Conservation (phyloP, 1,284 basidiomycete genomes). For the Boletus mariae region DNA sequence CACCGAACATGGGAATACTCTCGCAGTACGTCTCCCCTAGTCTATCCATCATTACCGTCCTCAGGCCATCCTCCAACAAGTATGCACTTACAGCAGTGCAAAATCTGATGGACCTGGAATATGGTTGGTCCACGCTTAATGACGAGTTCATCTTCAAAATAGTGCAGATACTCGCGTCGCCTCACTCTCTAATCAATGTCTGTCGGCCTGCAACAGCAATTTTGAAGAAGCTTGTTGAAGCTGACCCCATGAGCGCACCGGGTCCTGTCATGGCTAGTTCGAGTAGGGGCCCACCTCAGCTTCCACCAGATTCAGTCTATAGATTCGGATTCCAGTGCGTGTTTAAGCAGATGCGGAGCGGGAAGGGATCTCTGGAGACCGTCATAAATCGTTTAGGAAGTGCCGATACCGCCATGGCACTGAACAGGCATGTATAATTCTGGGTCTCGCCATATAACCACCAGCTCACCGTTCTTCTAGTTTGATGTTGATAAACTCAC, state of each 20-base stretch:
- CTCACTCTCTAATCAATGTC: slow-evolving; percentile 84
- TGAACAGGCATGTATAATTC: slow-evolving; percentile 63
- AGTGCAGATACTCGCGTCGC: slow-evolving; percentile 77
- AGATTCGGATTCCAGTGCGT: slow-evolving; percentile 83
- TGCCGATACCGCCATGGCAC: slow-evolving; percentile 80
- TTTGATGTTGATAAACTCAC: slow-evolving; percentile 87
- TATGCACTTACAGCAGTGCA: slow-evolving; percentile 84
- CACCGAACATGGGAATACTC: slow-evolving; percentile 73
- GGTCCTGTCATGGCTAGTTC: slow-evolving; percentile 56
- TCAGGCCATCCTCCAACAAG: slow-evolving; percentile 35
- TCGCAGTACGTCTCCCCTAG: slow-evolving; percentile 58
- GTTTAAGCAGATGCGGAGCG: slow-evolving; percentile 74
- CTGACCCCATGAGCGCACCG: slow-evolving; percentile 64
- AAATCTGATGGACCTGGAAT: slow-evolving; percentile 80
- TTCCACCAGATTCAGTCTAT: slow-evolving; percentile 65
- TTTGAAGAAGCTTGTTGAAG: slow-evolving; percentile 82
- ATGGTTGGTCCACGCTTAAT: slow-evolving; percentile 75
- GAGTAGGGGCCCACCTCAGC: slow-evolving; percentile 50
- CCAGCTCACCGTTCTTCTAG: slow-evolving; percentile 37
- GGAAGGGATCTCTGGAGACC: slow-evolving; percentile 63
- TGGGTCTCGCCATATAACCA: not conserved
- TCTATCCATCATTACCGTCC: slow-evolving; percentile 8
- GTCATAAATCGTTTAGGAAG: slow-evolving; percentile 78
- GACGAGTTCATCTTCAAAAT: slow-evolving; percentile 73
- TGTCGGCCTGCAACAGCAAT: slow-evolving; percentile 96